These are phyloP conservation scores for Canariomyces notabilis DNA, from an alignment of 2,329 filamentous ascomycete species.

Conservation along the genomic window DNA sequence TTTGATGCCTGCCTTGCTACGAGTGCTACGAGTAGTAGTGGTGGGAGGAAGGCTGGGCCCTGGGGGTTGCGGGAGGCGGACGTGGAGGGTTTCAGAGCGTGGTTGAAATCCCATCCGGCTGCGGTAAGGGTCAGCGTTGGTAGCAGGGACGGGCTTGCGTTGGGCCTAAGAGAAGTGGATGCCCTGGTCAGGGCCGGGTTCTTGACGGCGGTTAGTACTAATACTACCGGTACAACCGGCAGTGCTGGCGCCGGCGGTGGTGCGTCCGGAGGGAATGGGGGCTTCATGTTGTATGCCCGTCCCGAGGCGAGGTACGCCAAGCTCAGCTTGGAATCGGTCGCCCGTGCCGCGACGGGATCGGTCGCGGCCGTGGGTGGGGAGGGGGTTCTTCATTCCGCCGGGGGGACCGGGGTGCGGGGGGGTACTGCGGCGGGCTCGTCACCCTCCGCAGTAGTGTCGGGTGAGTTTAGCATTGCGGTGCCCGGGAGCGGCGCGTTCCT, in stretches of 20 bases:
- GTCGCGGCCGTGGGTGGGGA: slow-evolving; percentile 63
- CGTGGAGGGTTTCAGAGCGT: slow-evolving; percentile 46
- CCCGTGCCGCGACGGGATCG: slow-evolving; percentile 62
- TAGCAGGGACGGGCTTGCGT: slow-evolving; percentile 2
- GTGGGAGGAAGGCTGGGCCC: slow-evolving; percentile 1
- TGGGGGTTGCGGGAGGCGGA: slow-evolving; percentile 36
- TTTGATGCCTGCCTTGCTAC: slow-evolving; percentile 45
- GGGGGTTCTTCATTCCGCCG: slow-evolving; percentile 59
- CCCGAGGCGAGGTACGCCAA: slow-evolving; percentile 52
- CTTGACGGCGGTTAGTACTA: slow-evolving; percentile 49
- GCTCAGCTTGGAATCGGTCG: slow-evolving; percentile 57
- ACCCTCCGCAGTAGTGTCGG: slow-evolving; percentile 32
- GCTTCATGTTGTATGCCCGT: slow-evolving; percentile 35
- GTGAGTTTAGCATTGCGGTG: slow-evolving; percentile 51
- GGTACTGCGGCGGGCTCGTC: slow-evolving; percentile 1
- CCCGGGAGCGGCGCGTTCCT: slow-evolving; percentile 64
- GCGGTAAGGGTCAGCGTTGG: slow-evolving; percentile 25
- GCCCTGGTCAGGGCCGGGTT: slow-evolving; percentile 63
- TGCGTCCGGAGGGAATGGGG: slow-evolving; percentile 24
- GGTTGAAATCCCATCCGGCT: slow-evolving; percentile 48
- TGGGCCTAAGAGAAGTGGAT: slow-evolving; percentile 46
- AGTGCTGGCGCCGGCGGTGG: too few species aligned
- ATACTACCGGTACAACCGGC: too few species aligned
- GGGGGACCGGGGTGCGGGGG: slow-evolving; percentile 41
- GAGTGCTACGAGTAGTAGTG: not conserved